These are phyloP conservation scores for Septoria linicola DNA, from an alignment of 2,329 filamentous ascomycete species.

Conservation along the genomic window DNA sequence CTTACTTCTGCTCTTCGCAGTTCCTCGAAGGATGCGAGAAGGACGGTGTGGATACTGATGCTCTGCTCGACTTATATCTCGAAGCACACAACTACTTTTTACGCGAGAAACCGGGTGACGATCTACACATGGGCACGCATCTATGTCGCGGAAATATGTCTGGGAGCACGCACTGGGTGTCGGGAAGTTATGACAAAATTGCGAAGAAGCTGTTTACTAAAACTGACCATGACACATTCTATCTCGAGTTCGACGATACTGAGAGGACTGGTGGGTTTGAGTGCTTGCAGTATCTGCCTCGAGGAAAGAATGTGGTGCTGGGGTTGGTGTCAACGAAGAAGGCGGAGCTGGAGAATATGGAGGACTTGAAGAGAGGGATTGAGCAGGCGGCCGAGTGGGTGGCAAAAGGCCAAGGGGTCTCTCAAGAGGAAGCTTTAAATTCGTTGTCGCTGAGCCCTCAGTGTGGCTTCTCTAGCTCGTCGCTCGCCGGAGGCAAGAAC, in stretches of 20 bases:
- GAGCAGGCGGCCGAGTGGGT: conserved; percentile 32
- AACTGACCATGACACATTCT: conserved; percentile 33
- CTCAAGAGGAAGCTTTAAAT: conserved; percentile 29
- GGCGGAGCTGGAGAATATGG: conserved; percentile 30
- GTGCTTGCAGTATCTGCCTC: conserved; percentile 32
- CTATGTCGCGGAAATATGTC: conserved; percentile 33
- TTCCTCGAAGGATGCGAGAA: conserved; percentile 26
- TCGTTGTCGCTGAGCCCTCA: conserved; percentile 35
- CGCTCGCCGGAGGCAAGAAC: conserved; percentile 31
- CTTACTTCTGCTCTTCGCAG: conserved; percentile 31
- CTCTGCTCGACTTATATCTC: conserved; percentile 29
- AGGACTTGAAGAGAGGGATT: conserved; percentile 29
- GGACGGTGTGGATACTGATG: conserved; percentile 27
- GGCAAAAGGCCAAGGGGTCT: conserved; percentile 32
- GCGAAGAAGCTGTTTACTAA: conserved; percentile 32
- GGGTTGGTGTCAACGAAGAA: conserved; percentile 37
- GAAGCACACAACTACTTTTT: conserved; percentile 28
- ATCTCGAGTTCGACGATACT: conserved; percentile 36
- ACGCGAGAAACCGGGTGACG: conserved; percentile 13
- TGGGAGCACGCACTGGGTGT: conserved; percentile 25
- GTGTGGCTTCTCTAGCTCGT: conserved; percentile 36
- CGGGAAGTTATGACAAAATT: conserved; percentile 32
- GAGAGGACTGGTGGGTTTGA: conserved; percentile 36
- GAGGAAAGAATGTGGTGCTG: conserved; percentile 37
- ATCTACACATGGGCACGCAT: conserved; percentile 32